A percentile compares a stretch with the other conserved stretches of the same genome.
These are phyloP conservation scores for Nannochloris sp. DNA, from an alignment of 139 green algal genomes.

Conservation along the genomic window DNA sequence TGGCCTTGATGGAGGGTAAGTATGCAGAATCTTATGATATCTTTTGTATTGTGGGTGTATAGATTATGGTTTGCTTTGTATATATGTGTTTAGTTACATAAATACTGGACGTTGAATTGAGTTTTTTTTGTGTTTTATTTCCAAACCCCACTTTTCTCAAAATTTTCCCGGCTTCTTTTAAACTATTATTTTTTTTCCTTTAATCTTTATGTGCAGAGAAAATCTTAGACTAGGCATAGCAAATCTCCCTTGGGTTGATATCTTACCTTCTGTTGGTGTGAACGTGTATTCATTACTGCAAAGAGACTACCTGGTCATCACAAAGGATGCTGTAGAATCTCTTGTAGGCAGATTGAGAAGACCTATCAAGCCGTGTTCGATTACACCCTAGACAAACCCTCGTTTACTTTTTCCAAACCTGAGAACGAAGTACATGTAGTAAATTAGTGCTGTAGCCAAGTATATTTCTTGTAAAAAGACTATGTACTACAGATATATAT, in stretches of 20 bases:
- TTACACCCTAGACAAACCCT: slow-evolving; percentile 4
- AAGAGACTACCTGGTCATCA: slow-evolving; percentile 73
- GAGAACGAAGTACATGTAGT: too few species aligned
- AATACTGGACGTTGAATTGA: not conserved
- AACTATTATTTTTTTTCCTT: not conserved
- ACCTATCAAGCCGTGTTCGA: slow-evolving; percentile 23
- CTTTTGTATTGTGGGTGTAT: not conserved
- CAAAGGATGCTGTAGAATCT: slow-evolving; percentile 32
- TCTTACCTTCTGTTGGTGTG: slow-evolving; percentile 51
- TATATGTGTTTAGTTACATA: not conserved
- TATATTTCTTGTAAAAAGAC: too few species aligned
- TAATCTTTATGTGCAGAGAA: slow-evolving; percentile 18
- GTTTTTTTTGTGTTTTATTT: not conserved
- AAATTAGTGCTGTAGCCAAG: too few species aligned
- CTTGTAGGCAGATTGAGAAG: slow-evolving; percentile 40
- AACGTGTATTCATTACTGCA: slow-evolving; percentile 87
- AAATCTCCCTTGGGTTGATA: slow-evolving; percentile 62
- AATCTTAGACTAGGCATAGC: slow-evolving; percentile 25
- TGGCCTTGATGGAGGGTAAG: slow-evolving; percentile 33
- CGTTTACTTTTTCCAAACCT: too few species aligned
- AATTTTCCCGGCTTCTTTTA: not conserved
- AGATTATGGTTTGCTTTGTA: not conserved
- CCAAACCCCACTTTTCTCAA: too few species aligned
- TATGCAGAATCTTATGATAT: not conserved
- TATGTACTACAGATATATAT: too few species aligned